Conservation (phyloP, 2,329 filamentous ascomycete genomes). For the Fusarium xyrophilum region DNA sequence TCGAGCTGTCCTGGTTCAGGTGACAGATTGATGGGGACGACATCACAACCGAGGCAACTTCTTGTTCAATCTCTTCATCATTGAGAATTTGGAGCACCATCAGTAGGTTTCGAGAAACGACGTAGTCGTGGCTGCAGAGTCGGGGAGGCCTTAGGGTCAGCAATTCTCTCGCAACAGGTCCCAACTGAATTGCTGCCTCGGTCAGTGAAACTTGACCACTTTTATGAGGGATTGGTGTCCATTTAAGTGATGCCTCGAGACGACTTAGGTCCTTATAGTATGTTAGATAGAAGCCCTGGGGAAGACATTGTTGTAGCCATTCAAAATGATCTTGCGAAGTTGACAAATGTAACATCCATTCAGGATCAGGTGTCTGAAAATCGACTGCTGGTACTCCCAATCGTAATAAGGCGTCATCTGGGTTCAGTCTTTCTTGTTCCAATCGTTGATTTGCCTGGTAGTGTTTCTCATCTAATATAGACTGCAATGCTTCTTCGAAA, state of each 20-base stretch:
- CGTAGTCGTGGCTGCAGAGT: conserved; percentile 30
- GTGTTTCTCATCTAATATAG: conserved; percentile 29
- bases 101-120: background rate
- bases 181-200: conserved; percentile 24
- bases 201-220: conserved; percentile 1
- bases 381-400: conserved; percentile 42
- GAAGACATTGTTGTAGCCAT: conserved; percentile 31
- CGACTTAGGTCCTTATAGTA: background rate
- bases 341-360: conserved; percentile 33
- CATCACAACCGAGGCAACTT: background rate
- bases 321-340: conserved; percentile 38
- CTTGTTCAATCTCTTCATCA: conserved; percentile 38
- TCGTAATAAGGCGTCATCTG: conserved; percentile 37
- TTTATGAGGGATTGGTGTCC: conserved; percentile 32
- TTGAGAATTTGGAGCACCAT: conserved; percentile 18
- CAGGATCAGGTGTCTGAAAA: conserved; percentile 36
- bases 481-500: conserved; percentile 40
- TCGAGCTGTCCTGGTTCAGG: no score
- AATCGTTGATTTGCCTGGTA: conserved; percentile 9
- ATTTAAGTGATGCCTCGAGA: conserved; percentile 36
- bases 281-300: conserved; percentile 3
- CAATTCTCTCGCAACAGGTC: conserved; percentile 5
- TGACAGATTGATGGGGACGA: background rate
- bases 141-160: conserved; percentile 12
- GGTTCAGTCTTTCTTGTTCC: conserved; percentile 43